Evolutionary conservation across 2,329 filamentous ascomycete species (phyloP).

Genomic region (Trichoderma sp.): DNA sequence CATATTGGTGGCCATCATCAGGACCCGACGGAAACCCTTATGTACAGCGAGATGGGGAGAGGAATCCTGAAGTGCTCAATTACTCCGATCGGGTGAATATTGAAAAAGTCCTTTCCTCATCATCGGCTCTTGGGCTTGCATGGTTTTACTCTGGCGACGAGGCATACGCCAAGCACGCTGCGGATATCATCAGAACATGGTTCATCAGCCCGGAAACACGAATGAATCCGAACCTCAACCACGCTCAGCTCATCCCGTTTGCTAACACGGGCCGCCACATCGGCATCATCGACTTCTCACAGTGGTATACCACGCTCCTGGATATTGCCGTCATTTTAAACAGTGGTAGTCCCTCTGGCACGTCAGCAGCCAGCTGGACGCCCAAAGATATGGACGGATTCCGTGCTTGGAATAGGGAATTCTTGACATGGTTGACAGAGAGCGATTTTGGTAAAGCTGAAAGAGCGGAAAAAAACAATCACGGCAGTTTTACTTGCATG

Average conservation of each 20-base stretch:
- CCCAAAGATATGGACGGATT: slow-evolving; percentile 6
- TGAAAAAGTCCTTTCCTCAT: slow-evolving; percentile 23
- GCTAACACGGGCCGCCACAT: slow-evolving; percentile 21
- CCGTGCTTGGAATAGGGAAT: slow-evolving; percentile 21
- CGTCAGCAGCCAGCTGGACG: slow-evolving; percentile 14
- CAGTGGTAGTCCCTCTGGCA: slow-evolving; percentile 5
- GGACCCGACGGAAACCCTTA: slow-evolving; percentile 13
- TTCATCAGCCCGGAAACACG: slow-evolving; percentile 19
- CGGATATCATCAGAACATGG: slow-evolving; percentile 24
- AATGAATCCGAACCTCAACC: slow-evolving; percentile 28
- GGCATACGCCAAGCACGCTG: slow-evolving; percentile 17
- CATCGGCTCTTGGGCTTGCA: slow-evolving; percentile 21
- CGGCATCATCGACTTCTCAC: slow-evolving; percentile 24
- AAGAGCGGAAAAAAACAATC: slow-evolving; percentile 20
- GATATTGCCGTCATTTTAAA: slow-evolving; percentile 18
- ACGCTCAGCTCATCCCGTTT: slow-evolving; percentile 26
- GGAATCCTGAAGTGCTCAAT: slow-evolving; percentile 25
- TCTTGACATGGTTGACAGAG: slow-evolving; percentile 22
- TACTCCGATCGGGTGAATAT: slow-evolving; percentile 23
- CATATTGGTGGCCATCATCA: slow-evolving; percentile 28
- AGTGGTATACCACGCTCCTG: slow-evolving; percentile 21
- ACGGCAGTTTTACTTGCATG: slow-evolving; percentile 23
- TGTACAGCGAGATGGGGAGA: slow-evolving; percentile 24
- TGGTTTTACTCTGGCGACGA: slow-evolving; percentile 27
- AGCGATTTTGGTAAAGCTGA: slow-evolving; percentile 25